These are phyloP conservation scores for Brassica nigra DNA, from an alignment of 345 rosid species.

Conservation along the genomic window DNA sequence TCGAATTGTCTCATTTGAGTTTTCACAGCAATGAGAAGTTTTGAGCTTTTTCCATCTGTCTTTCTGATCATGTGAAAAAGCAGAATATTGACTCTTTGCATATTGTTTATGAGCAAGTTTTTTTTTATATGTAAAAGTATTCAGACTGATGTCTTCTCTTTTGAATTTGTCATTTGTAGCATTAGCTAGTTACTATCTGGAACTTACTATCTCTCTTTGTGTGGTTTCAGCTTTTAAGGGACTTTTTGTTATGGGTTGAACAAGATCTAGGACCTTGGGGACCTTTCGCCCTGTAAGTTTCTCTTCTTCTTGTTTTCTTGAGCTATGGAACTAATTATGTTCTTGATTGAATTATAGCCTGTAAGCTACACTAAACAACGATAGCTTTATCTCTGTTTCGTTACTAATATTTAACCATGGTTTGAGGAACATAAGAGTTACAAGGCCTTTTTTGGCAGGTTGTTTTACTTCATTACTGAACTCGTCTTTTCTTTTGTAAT, in stretches of 20 bases:
- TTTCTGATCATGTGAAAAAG: neutral
- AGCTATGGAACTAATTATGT: neutral
- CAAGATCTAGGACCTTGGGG: constrained; percentile 97
- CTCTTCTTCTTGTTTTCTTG: constrained; percentile 5
- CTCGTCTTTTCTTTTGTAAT: constrained; percentile 14
- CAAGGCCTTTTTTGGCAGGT: neutral
- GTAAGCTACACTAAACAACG: neutral
- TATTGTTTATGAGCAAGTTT: neutral
- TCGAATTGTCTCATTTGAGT: neutral
- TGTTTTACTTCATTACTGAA: constrained; percentile 9
- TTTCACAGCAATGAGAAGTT: neutral
- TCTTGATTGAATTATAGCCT: neutral
- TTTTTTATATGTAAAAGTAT: constrained; percentile 2
- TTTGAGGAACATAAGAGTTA: neutral
- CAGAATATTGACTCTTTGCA: neutral
- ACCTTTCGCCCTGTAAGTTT: constrained; percentile 87
- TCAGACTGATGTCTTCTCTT: neutral
- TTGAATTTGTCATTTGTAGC: neutral
- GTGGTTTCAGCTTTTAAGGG: constrained; percentile 77
- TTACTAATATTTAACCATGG: neutral
- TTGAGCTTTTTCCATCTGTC: neutral
- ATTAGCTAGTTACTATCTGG: neutral
- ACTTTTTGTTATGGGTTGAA: constrained; percentile 92
- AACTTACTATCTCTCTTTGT: constrained; percentile 20
- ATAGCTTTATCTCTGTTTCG: neutral